Conservation (phyloP, 495 filamentous ascomycete species). For the Hypoxylon lenormandii region DNA sequence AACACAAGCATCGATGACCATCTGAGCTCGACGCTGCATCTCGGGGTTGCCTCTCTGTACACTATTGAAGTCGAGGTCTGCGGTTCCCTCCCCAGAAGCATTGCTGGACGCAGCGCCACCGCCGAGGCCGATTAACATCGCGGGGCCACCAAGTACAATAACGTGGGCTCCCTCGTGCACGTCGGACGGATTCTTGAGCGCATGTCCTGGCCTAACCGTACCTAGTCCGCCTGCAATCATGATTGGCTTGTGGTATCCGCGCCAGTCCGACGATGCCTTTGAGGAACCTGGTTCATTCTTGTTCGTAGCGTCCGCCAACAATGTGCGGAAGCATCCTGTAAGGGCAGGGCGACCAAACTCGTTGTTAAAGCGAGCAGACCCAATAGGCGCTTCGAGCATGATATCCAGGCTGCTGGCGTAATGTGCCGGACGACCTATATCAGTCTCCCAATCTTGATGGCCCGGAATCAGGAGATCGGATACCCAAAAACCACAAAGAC, state of each 20-base stretch:
- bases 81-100: constrained; percentile 85
- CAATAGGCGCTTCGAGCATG: constrained; percentile 96
- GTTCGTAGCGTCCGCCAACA: constrained; percentile 74
- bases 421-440: constrained; percentile 88
- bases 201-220: constrained; percentile 92
- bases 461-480: constrained; percentile 91
- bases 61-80: constrained; percentile 92
- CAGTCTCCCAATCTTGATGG: constrained; percentile 83
- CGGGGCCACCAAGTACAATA: constrained; percentile 92
- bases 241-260: constrained; percentile 98
- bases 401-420: constrained; percentile 94
- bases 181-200: constrained; percentile 79
- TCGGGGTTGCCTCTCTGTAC: constrained; percentile 96
- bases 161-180: constrained; percentile 86
- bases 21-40: constrained; percentile 89
- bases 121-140: constrained; percentile 96
- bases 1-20: constrained; percentile 90
- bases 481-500: constrained; percentile 90
- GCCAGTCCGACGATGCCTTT: constrained; percentile 71
- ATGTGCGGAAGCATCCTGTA: constrained; percentile 87
- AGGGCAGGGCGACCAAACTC: constrained; percentile 96
- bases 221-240: constrained; percentile 98
- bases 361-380: constrained; percentile 94
- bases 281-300: constrained; percentile 60
- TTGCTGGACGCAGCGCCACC: constrained; percentile 95